phyloP scores from a whole-genome alignment of 306 rosid species.

The Medicago lupulina region DNA sequence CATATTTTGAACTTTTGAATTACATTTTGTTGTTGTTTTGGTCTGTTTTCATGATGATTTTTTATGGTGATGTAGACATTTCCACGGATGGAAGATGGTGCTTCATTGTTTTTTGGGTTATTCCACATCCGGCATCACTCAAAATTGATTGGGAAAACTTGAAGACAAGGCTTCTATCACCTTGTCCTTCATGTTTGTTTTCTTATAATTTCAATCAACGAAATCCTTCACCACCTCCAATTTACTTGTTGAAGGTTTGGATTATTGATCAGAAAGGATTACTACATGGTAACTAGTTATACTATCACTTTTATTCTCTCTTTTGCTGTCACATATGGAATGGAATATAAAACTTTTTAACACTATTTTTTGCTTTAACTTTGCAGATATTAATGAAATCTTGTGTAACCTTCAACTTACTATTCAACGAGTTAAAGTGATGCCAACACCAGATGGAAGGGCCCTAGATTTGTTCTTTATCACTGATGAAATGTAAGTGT shows the following conservation, averaged over 20 bases:
- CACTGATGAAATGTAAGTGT: slow-evolving; percentile 78
- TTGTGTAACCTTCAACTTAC: slow-evolving; percentile 78
- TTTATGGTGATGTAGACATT: slow-evolving; percentile 57
- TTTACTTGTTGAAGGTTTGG: slow-evolving; percentile 75
- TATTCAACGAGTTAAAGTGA: slow-evolving; percentile 82
- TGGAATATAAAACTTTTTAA: slow-evolving; percentile 38
- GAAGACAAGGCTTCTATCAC: slow-evolving; percentile 62
- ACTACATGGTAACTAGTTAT: slow-evolving; percentile 61
- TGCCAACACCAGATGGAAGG: slow-evolving; percentile 93
- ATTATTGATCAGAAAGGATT: slow-evolving; percentile 69
- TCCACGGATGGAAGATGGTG: slow-evolving; percentile 94
- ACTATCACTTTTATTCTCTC: neutral
- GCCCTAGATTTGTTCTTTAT: slow-evolving; percentile 82
- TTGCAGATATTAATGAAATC: slow-evolving; percentile 74
- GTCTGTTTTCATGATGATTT: neutral
- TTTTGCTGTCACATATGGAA: neutral
- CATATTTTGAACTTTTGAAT: neutral
- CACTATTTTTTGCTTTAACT: neutral
- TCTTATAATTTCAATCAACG: slow-evolving; percentile 53
- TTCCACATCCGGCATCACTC: slow-evolving; percentile 51
- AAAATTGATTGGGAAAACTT: slow-evolving; percentile 78
- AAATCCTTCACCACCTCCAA: slow-evolving; percentile 54
- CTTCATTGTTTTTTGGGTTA: slow-evolving; percentile 77
- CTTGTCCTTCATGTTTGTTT: slow-evolving; percentile 74
- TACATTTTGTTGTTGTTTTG: slow-evolving; percentile 24